phyloP scores from a whole-genome alignment of 225 moss, liverwort and hornwort species.

The Takakia lepidozioides region DNA sequence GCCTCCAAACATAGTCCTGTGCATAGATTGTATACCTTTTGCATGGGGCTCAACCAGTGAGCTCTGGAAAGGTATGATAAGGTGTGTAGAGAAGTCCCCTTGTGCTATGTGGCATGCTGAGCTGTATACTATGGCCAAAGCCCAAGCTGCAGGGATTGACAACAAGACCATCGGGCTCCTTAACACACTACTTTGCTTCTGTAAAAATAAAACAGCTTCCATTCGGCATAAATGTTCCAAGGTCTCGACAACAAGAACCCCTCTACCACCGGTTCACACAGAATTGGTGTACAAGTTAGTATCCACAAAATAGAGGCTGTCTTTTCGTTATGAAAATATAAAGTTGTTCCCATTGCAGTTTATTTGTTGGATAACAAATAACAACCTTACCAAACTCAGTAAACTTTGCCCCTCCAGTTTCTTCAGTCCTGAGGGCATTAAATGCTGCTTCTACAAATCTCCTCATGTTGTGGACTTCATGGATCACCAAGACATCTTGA shows the following conservation, averaged over 20 bases:
- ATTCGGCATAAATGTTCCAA: no score
- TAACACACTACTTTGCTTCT: no score
- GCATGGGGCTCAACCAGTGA: slow-evolving; percentile 23
- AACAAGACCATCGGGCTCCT: slow-evolving; percentile 51
- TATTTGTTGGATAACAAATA: no score
- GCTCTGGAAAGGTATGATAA: slow-evolving; percentile 31
- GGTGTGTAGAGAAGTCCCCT: slow-evolving; percentile 15
- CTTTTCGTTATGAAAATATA: no score
- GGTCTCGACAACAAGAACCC: no score
- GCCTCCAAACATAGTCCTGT: neutral
- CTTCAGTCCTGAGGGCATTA: slow-evolving; percentile 49
- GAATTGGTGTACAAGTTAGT: no score
- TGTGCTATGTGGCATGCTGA: slow-evolving; percentile 50
- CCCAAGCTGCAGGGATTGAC: slow-evolving; percentile 62
- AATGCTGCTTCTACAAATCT: slow-evolving; percentile 69
- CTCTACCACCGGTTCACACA: no score
- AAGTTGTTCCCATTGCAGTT: no score
- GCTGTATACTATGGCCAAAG: slow-evolving; percentile 79
- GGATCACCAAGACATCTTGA: slow-evolving; percentile 56
- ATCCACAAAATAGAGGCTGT: no score
- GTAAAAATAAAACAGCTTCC: no score
- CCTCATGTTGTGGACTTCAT: slow-evolving; percentile 59
- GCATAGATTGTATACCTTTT: slow-evolving; percentile 13
- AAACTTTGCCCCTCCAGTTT: slow-evolving; percentile 67
- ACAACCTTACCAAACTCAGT: slow-evolving; percentile 57